These are phyloP conservation scores for Lotus japonicus DNA, from an alignment of 306 rosid genomes.

Conservation along the genomic window DNA sequence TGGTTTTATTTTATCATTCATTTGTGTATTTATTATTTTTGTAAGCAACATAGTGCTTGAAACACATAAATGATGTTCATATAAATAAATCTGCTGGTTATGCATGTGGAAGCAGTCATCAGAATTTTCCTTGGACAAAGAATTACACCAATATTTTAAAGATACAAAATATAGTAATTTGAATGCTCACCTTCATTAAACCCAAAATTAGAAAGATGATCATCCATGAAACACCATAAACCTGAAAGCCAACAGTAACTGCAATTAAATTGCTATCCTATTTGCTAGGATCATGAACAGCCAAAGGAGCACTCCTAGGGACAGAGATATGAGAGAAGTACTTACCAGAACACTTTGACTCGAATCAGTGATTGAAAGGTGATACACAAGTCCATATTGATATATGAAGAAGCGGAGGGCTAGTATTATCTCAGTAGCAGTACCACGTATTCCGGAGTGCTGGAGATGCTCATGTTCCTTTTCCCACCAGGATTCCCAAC, in stretches of 20 bases:
- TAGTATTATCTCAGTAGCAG: constrained; percentile 60
- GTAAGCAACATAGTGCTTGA: not conserved
- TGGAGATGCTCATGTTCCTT: constrained; percentile 78
- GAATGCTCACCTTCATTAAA: constrained; percentile 65
- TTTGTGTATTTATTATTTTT: not conserved
- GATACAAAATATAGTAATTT: not conserved
- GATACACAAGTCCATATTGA: constrained; percentile 94
- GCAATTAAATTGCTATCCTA: constrained; percentile 21
- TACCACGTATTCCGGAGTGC: constrained; percentile 66
- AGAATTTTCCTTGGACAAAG: constrained; percentile 11
- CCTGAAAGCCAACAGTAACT: constrained; percentile 42
- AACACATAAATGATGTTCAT: not conserved
- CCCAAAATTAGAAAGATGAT: constrained; percentile 60
- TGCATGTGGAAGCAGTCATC: not conserved
- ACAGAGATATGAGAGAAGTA: constrained; percentile 1
- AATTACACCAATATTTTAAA: not conserved
- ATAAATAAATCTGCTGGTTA: not conserved
- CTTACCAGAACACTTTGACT: constrained; percentile 62
- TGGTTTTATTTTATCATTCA: not conserved
- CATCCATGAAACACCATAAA: constrained; percentile 80
- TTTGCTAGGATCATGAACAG: not conserved
- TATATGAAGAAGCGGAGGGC: constrained; percentile 82
- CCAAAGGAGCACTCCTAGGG: not conserved
- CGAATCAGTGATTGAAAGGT: constrained; percentile 45
- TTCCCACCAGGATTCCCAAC: constrained; percentile 99